Evolutionary conservation across 192 early-diverging fungal species (phyloP), one percentile per base, ranked within the genome.

Genomic region (Entomortierella lignicola): DNA sequence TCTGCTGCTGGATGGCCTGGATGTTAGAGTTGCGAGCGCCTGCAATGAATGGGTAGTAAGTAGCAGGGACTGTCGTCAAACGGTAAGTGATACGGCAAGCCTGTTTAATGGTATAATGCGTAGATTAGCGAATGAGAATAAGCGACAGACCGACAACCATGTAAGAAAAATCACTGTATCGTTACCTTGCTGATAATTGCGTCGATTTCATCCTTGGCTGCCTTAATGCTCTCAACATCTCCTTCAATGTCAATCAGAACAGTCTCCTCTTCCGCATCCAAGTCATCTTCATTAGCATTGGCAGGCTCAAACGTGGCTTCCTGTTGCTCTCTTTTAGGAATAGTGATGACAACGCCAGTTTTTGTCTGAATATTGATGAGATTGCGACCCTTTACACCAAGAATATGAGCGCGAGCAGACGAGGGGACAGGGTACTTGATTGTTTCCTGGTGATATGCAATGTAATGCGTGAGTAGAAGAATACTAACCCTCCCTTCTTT

Each of bases 161-260:
- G n/a, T n/a, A 27, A 27, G 52, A 54, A 13, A 27, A 3, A 27
- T 20, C 17, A 7, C 27, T 15, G 20, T 47, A 47, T 47, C 4
- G 17, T 42, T 62, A 92, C 83, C 87, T 89, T 85, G 90, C 87
- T 85, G 25, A 96, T 93, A 55, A 95, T 86, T 29, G 82, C 85
- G 57, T 96, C 89, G 47, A 99, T 95, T 65, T 93, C 92, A 52
- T 91, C 90, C 66, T 92, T 91, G 44, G 98, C 98, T 26, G 92
- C 83, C 56, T 85, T 84, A 47, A 98, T 92, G 37, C 95, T 93
- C 27, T 89, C 86, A 42, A 72, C 84, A 84, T 97, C 94, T 60
- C 98, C 98, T 34, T 89, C 92, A 62, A 99, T 92, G 54, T 85
- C 88, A 32, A 95, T 84, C 34, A 75, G 75, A 18, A 91, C 90